Percentiles rank a stretch among this genome's conserved stretches.
Conservation (phyloP, 2,329 filamentous ascomycete species). For the Coniochaeta ligniaria region DNA sequence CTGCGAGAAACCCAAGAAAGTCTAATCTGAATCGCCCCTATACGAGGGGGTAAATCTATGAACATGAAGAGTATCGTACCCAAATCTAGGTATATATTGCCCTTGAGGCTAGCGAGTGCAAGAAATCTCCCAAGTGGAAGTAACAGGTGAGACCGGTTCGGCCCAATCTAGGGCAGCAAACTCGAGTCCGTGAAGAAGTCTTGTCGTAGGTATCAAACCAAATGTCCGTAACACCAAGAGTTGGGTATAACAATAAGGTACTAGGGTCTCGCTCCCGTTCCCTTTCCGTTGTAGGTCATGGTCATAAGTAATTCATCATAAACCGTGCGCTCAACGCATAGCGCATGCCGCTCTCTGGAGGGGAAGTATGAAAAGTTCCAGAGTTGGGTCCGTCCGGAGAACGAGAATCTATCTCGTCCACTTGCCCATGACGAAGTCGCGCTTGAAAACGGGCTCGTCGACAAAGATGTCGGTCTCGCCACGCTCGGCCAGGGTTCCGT, state of each 20-base stretch:
- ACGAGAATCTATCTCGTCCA: constrained; percentile 4
- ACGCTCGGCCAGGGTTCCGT: constrained; percentile 3
- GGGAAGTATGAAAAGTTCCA: not conserved
- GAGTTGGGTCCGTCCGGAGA: not conserved
- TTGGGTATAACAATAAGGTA: not conserved
- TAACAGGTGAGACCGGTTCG: not conserved
- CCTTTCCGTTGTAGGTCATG: not conserved
- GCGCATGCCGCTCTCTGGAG: not conserved
- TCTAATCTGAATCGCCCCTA: not conserved
- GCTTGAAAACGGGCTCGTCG: constrained; percentile 7
- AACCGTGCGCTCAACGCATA: constrained; percentile 1
- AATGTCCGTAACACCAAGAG: not conserved
- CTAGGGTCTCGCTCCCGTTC: not conserved
- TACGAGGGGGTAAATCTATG: not conserved
- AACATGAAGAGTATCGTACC: not conserved
- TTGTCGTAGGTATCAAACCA: constrained; percentile 1
- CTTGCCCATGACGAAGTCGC: constrained; percentile 13
- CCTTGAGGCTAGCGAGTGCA: not conserved
- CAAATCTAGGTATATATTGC: not conserved
- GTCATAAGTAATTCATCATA: not conserved
- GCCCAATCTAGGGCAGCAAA: not conserved
- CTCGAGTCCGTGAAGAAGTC: not conserved
- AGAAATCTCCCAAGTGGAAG: not conserved
- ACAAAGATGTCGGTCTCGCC: constrained; percentile 1
- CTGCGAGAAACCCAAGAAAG: not conserved